These are phyloP conservation scores for Epichloe scottii DNA, from an alignment of 2,329 filamentous ascomycete genomes.

Conservation along the genomic window DNA sequence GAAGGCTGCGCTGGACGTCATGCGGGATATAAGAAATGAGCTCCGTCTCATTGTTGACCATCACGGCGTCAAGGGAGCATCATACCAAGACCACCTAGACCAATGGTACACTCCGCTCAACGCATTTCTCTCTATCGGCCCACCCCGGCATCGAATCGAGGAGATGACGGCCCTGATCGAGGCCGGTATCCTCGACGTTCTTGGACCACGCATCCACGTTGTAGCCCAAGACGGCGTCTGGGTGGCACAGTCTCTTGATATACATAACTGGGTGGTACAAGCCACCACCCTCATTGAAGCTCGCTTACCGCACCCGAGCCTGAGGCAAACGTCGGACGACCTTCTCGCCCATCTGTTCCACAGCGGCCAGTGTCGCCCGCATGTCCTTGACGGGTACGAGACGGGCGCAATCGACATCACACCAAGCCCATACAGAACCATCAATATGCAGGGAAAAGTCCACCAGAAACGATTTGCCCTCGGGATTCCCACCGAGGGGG, in stretches of 20 bases:
- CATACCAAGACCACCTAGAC: conserved; percentile 5
- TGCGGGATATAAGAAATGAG: conserved; percentile 6
- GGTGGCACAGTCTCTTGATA: conserved; percentile 1
- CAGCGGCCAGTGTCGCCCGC: conserved; percentile 4
- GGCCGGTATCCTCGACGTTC: conserved; percentile 1
- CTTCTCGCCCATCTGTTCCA: conserved; percentile 1
- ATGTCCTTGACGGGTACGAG: conserved; percentile 4
- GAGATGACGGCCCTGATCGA: conserved; percentile 5
- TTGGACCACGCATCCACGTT: conserved; percentile 2
- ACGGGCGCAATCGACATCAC: conserved; percentile 5
- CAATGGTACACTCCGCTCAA: conserved; percentile 6
- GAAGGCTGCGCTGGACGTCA: conserved; percentile 4
- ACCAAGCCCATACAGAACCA: not conserved
- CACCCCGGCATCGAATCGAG: conserved; percentile 4
- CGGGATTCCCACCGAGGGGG: conserved; percentile 4
- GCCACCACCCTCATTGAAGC: conserved; percentile 5
- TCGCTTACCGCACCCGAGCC: not conserved
- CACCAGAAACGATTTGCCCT: conserved; percentile 4
- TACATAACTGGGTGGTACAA: not conserved
- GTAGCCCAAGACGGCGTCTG: not conserved
- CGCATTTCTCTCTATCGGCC: conserved; percentile 4
- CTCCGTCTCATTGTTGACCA: conserved; percentile 5
- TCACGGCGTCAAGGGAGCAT: conserved; percentile 1
- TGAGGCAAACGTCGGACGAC: conserved; percentile 1
- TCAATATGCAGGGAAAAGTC: not conserved